phyloP scores from a whole-genome alignment of 2,329 filamentous ascomycete genomes.

The Phialophora verrucosa region DNA sequence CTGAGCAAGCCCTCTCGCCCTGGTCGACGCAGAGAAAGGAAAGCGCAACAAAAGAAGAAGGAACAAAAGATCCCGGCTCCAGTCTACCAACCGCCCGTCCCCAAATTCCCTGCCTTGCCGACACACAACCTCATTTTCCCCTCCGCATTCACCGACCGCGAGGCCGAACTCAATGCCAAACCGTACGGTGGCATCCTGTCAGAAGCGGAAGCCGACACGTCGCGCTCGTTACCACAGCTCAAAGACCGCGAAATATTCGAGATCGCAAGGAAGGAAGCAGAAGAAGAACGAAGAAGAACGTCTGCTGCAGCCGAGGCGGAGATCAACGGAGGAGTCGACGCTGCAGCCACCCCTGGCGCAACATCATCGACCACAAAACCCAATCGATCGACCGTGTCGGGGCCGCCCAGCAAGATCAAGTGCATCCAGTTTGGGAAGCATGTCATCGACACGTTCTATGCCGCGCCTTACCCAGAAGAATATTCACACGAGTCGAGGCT shows the following conservation, averaged over 20 bases:
- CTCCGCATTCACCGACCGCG: conserved; percentile 79
- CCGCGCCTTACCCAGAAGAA: conserved; percentile 95
- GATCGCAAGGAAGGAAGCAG: conserved; percentile 84
- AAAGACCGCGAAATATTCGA: conserved; percentile 87
- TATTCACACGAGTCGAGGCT: conserved; percentile 95
- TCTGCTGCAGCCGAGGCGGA: conserved; percentile 55
- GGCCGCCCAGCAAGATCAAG: conserved; percentile 93
- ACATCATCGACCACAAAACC: conserved; percentile 54
- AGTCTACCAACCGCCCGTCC: conserved; percentile 56
- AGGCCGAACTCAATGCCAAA: conserved; percentile 85
- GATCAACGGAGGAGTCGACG: conserved; percentile 62
- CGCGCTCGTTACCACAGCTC: conserved; percentile 79
- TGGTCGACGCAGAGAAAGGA: conserved; percentile 56
- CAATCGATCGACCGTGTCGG: conserved; percentile 72
- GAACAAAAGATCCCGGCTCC: conserved; percentile 49
- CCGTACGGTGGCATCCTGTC: conserved; percentile 93
- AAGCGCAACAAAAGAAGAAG: conserved; percentile 40
- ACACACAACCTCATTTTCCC: conserved; percentile 51
- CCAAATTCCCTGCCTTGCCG: conserved; percentile 40
- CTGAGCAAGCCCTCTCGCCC: conserved; percentile 65
- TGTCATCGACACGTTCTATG: conserved; percentile 99
- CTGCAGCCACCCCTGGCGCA: conserved; percentile 57
- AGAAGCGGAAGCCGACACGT: conserved; percentile 88
- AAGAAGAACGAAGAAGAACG: conserved; percentile 81
- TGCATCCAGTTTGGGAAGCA: conserved; percentile 97